Percentiles rank a stretch among this genome's conserved stretches.
Conservation (phyloP, 1,139 yeast species). For the Saccharomycopsis crataegensis region DNA sequence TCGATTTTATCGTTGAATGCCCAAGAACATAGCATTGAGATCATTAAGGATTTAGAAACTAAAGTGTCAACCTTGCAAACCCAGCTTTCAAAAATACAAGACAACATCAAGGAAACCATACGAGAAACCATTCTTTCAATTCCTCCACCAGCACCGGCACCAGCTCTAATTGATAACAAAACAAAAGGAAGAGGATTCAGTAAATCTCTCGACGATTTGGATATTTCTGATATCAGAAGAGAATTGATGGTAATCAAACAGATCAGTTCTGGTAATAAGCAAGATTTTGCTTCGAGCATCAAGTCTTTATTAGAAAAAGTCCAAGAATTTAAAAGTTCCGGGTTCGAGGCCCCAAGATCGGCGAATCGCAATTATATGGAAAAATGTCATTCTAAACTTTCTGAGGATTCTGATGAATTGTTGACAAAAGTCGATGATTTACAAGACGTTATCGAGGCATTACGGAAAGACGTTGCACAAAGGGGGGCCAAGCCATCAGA, state of each 20-base stretch:
- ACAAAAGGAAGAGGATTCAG: neutral
- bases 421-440: conserved; percentile 82
- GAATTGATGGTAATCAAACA: conserved; percentile 64
- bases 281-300: conserved; percentile 38
- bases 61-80: conserved; percentile 4
- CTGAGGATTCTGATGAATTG: conserved; percentile 67
- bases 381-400: conserved; percentile 62
- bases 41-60: conserved; percentile 10
- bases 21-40: conserved; percentile 4
- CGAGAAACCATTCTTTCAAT: neutral
- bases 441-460: conserved; percentile 85
- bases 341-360: conserved; percentile 31
- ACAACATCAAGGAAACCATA: neutral
- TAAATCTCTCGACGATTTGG: conserved; percentile 20
- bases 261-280: conserved; percentile 41
- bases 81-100: conserved; percentile 1
- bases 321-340: conserved; percentile 36
- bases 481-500: conserved; percentile 81
- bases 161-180: neutral
- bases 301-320: conserved; percentile 40
- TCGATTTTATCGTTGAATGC: conserved; percentile 51
- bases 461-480: conserved; percentile 86
- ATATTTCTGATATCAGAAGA: conserved; percentile 37
- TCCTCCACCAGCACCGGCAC: neutral
- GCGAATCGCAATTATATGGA: conserved; percentile 67